phyloP scores from a whole-genome alignment of 495 filamentous ascomycete species.

The Talaromyces thailandensis region DNA sequence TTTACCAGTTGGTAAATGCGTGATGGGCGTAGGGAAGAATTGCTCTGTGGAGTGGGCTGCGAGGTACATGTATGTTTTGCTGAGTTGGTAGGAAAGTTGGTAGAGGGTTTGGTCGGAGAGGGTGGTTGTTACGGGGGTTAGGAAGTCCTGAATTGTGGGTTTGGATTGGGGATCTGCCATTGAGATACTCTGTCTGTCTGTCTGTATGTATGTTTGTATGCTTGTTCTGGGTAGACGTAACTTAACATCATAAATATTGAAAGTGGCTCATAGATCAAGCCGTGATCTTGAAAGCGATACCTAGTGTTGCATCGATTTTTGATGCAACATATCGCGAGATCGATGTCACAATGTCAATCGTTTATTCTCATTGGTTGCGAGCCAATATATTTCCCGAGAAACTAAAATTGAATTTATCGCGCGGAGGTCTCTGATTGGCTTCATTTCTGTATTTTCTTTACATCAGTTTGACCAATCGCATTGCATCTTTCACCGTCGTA shows the following conservation, averaged over 20 bases:
- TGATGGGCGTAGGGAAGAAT: conserved; percentile 67
- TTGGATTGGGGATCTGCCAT: not conserved
- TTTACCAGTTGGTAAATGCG: conserved; percentile 48
- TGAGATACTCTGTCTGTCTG: not conserved
- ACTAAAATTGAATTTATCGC: not conserved
- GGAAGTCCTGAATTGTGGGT: not conserved
- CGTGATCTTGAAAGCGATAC: not conserved
- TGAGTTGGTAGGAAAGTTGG: conserved; percentile 46
- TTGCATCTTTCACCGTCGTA: not conserved
- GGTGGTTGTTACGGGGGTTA: not conserved
- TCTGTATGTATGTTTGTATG: not conserved
- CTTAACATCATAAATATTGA: not conserved
- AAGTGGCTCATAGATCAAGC: not conserved
- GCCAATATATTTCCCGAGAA: not conserved
- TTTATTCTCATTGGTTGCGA: not conserved
- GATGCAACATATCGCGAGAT: not conserved
- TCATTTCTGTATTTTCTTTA: not conserved
- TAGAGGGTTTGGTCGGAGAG: conserved; percentile 26
- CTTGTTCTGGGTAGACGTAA: not conserved
- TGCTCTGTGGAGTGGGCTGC: conserved; percentile 53
- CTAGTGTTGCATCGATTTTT: not conserved
- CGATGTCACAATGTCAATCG: not conserved
- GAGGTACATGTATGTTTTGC: conserved; percentile 45
- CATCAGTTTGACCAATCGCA: not conserved
- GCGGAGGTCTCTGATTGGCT: not conserved